Conservation (phyloP, 495 filamentous ascomycete species). For the Saxispiralis lemnorum region DNA sequence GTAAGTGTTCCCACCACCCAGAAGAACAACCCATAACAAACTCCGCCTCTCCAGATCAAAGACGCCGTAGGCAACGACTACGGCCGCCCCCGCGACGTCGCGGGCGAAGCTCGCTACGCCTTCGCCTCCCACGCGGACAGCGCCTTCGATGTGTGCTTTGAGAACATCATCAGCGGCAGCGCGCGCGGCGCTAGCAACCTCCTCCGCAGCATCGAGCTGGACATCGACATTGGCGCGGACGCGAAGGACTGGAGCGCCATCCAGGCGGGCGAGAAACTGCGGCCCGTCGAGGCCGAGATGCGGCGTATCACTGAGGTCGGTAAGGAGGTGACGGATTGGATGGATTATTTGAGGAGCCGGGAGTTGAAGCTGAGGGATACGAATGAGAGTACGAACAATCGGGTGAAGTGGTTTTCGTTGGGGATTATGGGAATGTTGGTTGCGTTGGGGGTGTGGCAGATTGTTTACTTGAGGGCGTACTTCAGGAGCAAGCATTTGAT, state of each 20-base stretch:
- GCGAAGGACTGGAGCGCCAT: slow-evolving; percentile 96
- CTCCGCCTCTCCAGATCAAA: slow-evolving; percentile 45
- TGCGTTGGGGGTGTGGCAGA: slow-evolving; percentile 85
- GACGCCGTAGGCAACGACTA: slow-evolving; percentile 94
- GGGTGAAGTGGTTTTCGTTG: slow-evolving; percentile 97
- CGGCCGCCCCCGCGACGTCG: slow-evolving; percentile 73
- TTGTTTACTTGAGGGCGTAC: slow-evolving; percentile 91
- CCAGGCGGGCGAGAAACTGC: slow-evolving; percentile 91
- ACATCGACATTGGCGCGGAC: slow-evolving; percentile 96
- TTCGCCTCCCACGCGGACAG: slow-evolving; percentile 92
- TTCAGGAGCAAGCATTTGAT: slow-evolving; percentile 43
- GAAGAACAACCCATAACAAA: background rate
- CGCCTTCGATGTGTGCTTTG: slow-evolving; percentile 93
- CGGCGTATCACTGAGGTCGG: slow-evolving; percentile 47
- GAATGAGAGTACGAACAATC: slow-evolving; percentile 97
- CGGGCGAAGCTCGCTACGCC: slow-evolving; percentile 77
- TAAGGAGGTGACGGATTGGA: slow-evolving; percentile 26
- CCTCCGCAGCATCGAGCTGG: slow-evolving; percentile 67
- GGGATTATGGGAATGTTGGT: slow-evolving; percentile 87
- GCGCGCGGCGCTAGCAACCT: slow-evolving; percentile 36
- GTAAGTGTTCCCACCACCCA: slow-evolving; percentile 27
- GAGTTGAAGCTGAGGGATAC: slow-evolving; percentile 96
- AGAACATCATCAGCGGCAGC: slow-evolving; percentile 50
- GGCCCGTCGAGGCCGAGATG: slow-evolving; percentile 90
- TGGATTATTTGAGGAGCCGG: slow-evolving; percentile 59